A percentile compares a stretch with the other conserved stretches of the same genome.
These are phyloP conservation scores for Gloeopeniophorella convolvens DNA, from an alignment of 768 basidiomycete genomes.

Conservation along the genomic window DNA sequence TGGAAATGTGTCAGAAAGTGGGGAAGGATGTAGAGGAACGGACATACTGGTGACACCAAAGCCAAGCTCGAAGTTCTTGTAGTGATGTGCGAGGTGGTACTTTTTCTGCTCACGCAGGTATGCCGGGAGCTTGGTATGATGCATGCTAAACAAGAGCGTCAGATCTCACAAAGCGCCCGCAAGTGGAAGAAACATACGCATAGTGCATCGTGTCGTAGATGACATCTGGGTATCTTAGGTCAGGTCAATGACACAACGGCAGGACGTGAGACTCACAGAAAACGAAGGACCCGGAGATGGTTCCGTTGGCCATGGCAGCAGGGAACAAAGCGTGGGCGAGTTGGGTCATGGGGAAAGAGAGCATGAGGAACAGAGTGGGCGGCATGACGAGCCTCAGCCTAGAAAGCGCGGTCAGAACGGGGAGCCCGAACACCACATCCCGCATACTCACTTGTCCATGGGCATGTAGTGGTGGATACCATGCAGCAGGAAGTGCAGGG, in stretches of 20 bases:
- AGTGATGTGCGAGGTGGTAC: constrained; percentile 96
- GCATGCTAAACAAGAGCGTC: constrained; percentile 42
- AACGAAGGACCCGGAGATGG: constrained; percentile 72
- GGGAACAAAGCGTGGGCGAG: constrained; percentile 84
- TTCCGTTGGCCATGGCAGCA: constrained; percentile 77
- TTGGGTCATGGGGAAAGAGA: constrained; percentile 82
- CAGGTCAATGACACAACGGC: constrained; percentile 3
- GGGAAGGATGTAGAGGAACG: background rate
- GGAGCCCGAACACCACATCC: background rate
- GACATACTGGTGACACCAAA: constrained; percentile 89
- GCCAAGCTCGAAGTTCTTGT: constrained; percentile 96
- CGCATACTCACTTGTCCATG: constrained; percentile 71
- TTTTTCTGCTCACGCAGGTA: constrained; percentile 93
- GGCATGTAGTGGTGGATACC: constrained; percentile 97
- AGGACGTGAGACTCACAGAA: constrained; percentile 50
- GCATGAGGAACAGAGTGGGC: constrained; percentile 66
- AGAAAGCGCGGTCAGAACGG: constrained; percentile 8
- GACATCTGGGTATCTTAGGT: constrained; percentile 45
- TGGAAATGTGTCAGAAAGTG: constrained; percentile 25
- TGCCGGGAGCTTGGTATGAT: constrained; percentile 79
- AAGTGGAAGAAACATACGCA: constrained; percentile 45
- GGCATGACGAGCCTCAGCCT: constrained; percentile 97
- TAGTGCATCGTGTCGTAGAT: constrained; percentile 91
- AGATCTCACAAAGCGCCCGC: constrained; percentile 7
- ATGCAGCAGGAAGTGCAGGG: constrained; percentile 87